Evolutionary conservation across 1,284 basidiomycete genomes (phyloP).

Genomic region (Ustilago shanxiensis): DNA sequence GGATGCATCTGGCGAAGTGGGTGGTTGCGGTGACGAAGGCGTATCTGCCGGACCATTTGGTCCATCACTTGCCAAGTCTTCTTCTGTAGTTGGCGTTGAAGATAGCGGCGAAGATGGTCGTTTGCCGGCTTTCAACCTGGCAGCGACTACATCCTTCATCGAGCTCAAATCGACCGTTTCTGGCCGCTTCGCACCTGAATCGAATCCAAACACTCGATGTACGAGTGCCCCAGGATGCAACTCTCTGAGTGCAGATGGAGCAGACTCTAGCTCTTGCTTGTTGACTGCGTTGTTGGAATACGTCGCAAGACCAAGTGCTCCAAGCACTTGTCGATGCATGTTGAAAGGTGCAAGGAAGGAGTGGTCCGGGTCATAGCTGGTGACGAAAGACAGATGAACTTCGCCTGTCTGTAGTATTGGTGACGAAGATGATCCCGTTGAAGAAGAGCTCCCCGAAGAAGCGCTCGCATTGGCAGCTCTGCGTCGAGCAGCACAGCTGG

Average conservation of each 20-base stretch:
- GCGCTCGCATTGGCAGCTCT: slow-evolving; percentile 9
- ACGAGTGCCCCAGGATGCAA: slow-evolving; percentile 63
- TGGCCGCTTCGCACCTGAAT: slow-evolving; percentile 53
- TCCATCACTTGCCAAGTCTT: not conserved
- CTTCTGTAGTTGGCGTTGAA: not conserved
- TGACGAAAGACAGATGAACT: slow-evolving; percentile 66
- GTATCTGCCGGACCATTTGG: not conserved
- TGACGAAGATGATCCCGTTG: slow-evolving; percentile 14
- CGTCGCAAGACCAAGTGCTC: slow-evolving; percentile 60
- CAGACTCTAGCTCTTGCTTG: slow-evolving; percentile 44
- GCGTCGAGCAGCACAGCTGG: slow-evolving; percentile 24
- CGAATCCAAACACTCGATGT: slow-evolving; percentile 67
- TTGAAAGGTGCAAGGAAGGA: slow-evolving; percentile 67
- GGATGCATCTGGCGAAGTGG: slow-evolving; percentile 21
- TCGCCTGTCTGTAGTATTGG: slow-evolving; percentile 61
- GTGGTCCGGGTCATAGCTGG: slow-evolving; percentile 64
- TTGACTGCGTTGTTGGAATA: slow-evolving; percentile 28
- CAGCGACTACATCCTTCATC: slow-evolving; percentile 43
- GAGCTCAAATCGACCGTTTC: slow-evolving; percentile 56
- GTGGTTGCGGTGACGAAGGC: not conserved
- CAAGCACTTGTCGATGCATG: slow-evolving; percentile 65
- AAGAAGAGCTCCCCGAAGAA: slow-evolving; percentile 5
- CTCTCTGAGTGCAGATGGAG: slow-evolving; percentile 53
- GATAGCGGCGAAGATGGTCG: slow-evolving; percentile 4
- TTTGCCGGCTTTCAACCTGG: slow-evolving; percentile 25